A percentile compares a stretch with the other conserved stretches of the same genome.
These are phyloP conservation scores for Phylloboletellus chloephorus DNA, from an alignment of 1,284 basidiomycete species.

Conservation along the genomic window DNA sequence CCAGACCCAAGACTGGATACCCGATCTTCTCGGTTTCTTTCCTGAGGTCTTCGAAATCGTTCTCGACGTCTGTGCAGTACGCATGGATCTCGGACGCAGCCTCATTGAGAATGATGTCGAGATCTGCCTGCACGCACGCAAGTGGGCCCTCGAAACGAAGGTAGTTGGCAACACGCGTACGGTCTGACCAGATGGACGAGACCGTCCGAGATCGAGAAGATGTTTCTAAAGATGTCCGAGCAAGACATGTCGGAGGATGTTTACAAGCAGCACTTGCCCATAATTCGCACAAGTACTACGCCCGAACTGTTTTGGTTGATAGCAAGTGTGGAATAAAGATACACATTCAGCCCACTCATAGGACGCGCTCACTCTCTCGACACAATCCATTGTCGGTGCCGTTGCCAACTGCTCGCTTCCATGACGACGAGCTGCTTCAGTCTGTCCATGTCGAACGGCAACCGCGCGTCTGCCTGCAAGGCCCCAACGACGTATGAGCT, in stretches of 20 bases:
- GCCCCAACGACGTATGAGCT: conserved; percentile 46
- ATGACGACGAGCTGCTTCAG: conserved; percentile 37
- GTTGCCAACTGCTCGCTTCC: conserved; percentile 39
- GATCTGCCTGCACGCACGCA: conserved; percentile 34
- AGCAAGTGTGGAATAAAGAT: background rate
- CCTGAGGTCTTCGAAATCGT: conserved; percentile 35
- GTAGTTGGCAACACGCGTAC: conserved; percentile 34
- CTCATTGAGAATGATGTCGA: conserved; percentile 36
- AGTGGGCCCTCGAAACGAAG: conserved; percentile 38
- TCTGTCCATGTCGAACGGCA: conserved; percentile 36
- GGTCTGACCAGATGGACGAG: conserved; percentile 40
- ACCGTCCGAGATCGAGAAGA: conserved; percentile 37
- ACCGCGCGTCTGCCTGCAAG: conserved; percentile 35
- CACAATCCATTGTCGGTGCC: conserved; percentile 36
- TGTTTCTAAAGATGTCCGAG: conserved; percentile 34
- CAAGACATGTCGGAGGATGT: conserved; percentile 18
- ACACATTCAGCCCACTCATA: background rate
- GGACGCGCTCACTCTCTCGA: conserved; percentile 17
- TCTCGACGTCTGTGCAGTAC: conserved; percentile 31
- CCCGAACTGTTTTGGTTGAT: too few relatives aligned
- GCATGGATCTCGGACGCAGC: conserved; percentile 33
- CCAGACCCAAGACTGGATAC: conserved; percentile 40
- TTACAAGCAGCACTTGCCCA: too few relatives aligned
- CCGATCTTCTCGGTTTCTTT: conserved; percentile 39
- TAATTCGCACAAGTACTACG: too few relatives aligned